Percentiles rank a stretch among this genome's conserved stretches.
Conservation (phyloP, 164 flowering plant genomes). For the Kalanchoe fedtschenkoi region DNA sequence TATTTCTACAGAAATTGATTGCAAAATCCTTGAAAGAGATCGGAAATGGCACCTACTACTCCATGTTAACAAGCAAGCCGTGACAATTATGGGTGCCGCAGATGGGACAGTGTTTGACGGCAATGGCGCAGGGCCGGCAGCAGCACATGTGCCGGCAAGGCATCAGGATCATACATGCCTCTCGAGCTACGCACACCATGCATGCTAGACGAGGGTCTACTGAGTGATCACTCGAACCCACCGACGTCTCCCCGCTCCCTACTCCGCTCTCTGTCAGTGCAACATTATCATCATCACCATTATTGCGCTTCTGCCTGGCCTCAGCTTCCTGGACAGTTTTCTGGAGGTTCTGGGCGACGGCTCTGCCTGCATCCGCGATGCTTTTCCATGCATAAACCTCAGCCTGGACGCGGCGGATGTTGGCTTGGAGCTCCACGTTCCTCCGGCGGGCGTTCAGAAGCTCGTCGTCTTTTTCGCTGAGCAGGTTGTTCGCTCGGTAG, state of each 20-base stretch:
- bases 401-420: slow-evolving; percentile 17
- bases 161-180: slow-evolving; percentile 18
- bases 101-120: slow-evolving; percentile 29
- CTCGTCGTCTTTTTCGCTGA: slow-evolving; percentile 32
- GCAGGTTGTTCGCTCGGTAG: slow-evolving; percentile 13
- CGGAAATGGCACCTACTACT: no score
- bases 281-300: no score
- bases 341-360: slow-evolving; percentile 16
- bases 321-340: slow-evolving; percentile 5
- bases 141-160: slow-evolving; percentile 48
- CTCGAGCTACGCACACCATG: slow-evolving; percentile 14
- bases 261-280: no score
- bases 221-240: not conserved
- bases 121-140: slow-evolving; percentile 32
- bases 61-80: no score
- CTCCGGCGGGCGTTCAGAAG: slow-evolving; percentile 20
- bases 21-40: no score
- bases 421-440: slow-evolving; percentile 25
- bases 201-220: slow-evolving; percentile 12
- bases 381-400: slow-evolving; percentile 28
- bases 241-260: no score
- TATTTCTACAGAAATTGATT: no score
- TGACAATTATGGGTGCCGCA: no score
- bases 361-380: slow-evolving; percentile 18
- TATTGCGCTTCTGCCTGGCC: no score